Base-by-base conservation (phyloP, 805 yeast genomes). In the Metschnikowia continentalis region DNA sequence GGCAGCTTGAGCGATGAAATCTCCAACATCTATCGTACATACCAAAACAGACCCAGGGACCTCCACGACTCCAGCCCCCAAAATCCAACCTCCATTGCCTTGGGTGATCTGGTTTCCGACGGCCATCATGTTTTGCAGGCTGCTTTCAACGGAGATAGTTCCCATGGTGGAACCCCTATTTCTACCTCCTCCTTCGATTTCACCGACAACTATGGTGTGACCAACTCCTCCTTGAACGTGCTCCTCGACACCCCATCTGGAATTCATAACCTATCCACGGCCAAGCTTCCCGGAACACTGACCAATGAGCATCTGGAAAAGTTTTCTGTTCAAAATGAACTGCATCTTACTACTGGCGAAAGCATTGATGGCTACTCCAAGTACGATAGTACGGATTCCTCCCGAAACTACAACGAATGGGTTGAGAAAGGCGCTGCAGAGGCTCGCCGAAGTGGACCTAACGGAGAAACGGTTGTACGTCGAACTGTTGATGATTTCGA, bases 401-500 rank as follows among this genome's bases (percentile, higher is more conserved):
- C 48, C 23, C 37, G 11, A 36, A 43, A 38, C 32, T 57, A 60
- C 20, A 60, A 62, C 6, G 62, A 63, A 5, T 72, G 76, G 77
- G 55, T 54, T 15, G 63, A 67, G 33, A 61, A 58, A 36, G 76
- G 75, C 1, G 71, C 74, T 11, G 77, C 76, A 1, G 62, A 36
- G 13, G 17, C 46, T 2, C 45, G 45, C 5, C 15, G 23, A 1
- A 40, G 48, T 13, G 55, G 56, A 6, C 58, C 58, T 6, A 44
- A 51, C 7, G 55, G 64, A 2, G 57, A 55, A 26, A 56, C 58
- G 32, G 55, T 71, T 13, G 65, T 74, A 26, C 64, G 69, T 44
- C 57, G 78, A 52, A 67, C 66, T 2, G 78, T 74, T 2, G 55
- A 54, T 22, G 78, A 74, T 59, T 74, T 74, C 52, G 66, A 66